Conservation (phyloP, 345 rosid species). For the Citrus sinensis region DVS_A1.0 CM039164.1:25426501-25427000, state of each 20-base stretch:
- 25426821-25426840: constrained; percentile 94
- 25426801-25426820: constrained; percentile 96
- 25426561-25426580: constrained; percentile 48
- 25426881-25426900: constrained; percentile 88
- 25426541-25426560: background rate
- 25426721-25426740: constrained; percentile 95
- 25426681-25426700: constrained; percentile 54
- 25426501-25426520: background rate
- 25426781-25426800: constrained; percentile 91
- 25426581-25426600: constrained; percentile 73
- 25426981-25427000: constrained; percentile 92
- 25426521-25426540: background rate
- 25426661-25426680: constrained; percentile 52
- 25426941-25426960: constrained; percentile 94
- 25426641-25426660: constrained; percentile 72
- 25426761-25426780: constrained; percentile 86
- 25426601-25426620: constrained; percentile 57
- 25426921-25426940: constrained; percentile 90
- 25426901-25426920: constrained; percentile 83
- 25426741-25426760: constrained; percentile 83
- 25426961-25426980: constrained; percentile 83
- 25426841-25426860: constrained; percentile 97
- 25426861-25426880: constrained; percentile 87
- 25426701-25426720: constrained; percentile 79
- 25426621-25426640: constrained; percentile 71